Base-by-base conservation (phyloP, 2,329 filamentous ascomycete species). In the Chlorencoelia australis region DNA sequence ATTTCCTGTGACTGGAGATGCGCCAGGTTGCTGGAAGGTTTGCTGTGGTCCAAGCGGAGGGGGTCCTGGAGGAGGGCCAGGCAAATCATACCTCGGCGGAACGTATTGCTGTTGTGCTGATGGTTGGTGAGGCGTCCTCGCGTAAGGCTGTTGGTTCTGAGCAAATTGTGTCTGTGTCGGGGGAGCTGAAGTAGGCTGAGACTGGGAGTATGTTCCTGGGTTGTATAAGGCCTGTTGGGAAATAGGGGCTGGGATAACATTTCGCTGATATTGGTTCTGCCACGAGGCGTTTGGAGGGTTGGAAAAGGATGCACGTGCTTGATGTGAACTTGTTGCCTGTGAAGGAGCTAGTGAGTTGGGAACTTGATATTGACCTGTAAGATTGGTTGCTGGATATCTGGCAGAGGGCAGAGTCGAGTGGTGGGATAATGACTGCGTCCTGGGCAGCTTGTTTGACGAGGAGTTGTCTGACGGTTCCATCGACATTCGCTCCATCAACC, bases 401-500 rank as follows among this genome's bases (percentile, higher is more conserved):
- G 52, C 34, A 2, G 53, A 51, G 59, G 42, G 60, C 44, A 44
- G 59, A 48, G 28, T 49, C 45, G 48, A 61, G 59, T 44, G 42
- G 60, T 57, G 37, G 51, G 53, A 51, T 52, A 45, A 21, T 7
- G 54, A 53, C 29, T 53, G 46, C 11, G 45, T 30, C 24, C 49
- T 46, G 26, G 51, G 36, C 25, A 68, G 59, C 30, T 64, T 62
- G 38, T 56, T 31, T 25, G 50, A 43, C 25, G 62, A 60, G 2
- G 68, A 57, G 39, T 63, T 61, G 10, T 59, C 55, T 14, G 57
- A 61, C 30, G 71, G 66, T n/a, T 89, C 85, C 63, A 95, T 81
- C 2, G 87, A 88, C 77, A 96, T 89, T 36, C 88, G 77, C 54
- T 95, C 88, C 91, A 98, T 96, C 26, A 98, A 66, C 27, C 83